These are phyloP conservation scores for Xylariaceae sp. DNA, from an alignment of 2,329 filamentous ascomycete species.

Conservation along the genomic window DNA sequence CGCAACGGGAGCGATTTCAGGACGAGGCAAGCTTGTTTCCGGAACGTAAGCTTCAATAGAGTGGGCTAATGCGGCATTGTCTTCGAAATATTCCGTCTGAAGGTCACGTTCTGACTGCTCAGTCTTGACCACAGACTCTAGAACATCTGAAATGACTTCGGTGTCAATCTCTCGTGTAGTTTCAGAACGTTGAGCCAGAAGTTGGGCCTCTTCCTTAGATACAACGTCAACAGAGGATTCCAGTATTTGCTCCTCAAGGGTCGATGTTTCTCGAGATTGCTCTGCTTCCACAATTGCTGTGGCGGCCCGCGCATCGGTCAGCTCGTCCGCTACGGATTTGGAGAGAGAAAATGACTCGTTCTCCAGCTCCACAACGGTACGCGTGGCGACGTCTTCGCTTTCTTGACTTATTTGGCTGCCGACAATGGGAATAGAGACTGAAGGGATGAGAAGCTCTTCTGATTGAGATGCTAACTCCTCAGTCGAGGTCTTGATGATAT, in stretches of 20 bases:
- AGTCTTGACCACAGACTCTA: constrained; percentile 8
- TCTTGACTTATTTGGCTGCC: constrained; percentile 5
- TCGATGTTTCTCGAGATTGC: constrained; percentile 1
- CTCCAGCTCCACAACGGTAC: neutral
- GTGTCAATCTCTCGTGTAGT: constrained; percentile 7
- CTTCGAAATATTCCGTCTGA: neutral
- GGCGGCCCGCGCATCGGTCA: neutral
- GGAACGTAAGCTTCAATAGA: neutral
- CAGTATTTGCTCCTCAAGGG: neutral
- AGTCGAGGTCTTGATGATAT: neutral
- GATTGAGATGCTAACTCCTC: neutral
- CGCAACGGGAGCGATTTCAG: neutral
- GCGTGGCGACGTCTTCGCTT: neutral
- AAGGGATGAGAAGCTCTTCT: neutral
- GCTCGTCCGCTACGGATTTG: neutral
- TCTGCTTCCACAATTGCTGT: constrained; percentile 9
- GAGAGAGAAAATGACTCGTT: neutral
- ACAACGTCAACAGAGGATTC: constrained; percentile 8
- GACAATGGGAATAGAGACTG: neutral
- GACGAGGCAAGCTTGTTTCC: neutral
- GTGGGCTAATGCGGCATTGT: neutral
- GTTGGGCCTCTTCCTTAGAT: constrained; percentile 22
- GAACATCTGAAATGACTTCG: constrained; percentile 6
- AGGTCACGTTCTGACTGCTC: neutral
- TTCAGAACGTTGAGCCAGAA: constrained; percentile 10